Evolutionary conservation across 2,329 filamentous ascomycete species (phyloP), one percentile per base, ranked within the genome.

Genomic region (Rhinocladiella mackenziei): DNA sequence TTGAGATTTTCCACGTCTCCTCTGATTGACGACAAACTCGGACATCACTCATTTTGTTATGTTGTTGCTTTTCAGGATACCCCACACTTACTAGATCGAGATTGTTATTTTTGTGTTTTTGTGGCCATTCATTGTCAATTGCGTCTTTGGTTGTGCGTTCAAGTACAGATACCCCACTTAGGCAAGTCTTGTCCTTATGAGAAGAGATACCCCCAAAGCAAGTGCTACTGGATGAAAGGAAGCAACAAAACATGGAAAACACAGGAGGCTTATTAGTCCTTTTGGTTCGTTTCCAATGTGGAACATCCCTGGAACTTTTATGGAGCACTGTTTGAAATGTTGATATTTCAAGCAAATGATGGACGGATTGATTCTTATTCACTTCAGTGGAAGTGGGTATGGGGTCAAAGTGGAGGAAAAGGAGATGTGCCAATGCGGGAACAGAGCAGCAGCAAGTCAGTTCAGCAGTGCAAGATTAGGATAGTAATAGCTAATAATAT

Each of bases 81-180:
- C 51, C 48, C 45, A 35, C 48, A 46, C 44, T n/a, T 35, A 47
- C 48, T 54, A 54, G 48, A 54, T 51, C 34, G 51, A 51, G 35
- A 35, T 41, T 49, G 44, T 33, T 10, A 45, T 33, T 33, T 42
- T 7, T 39, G 30, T 48, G 26, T 36, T 41, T 39, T 51, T 44
- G 38, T n/a, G n/a, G n/a, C n/a, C n/a, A 46, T 34, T 45, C 32
- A 38, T 33, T 34, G 35, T 20, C 43, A 39, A 42, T 43, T 43
- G 23, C 45, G 25, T 32, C 14, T 36, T 37, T 39, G 28, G 41
- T 32, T 40, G 39, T 45, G 38, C 38, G 34, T 48, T 48, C 39
- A n/a, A 52, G 40, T 52, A 48, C 48, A 51, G 51, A 54, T 54
- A 54, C 51, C 51, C 47, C 48, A 47, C 44, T 48, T 51, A 41